phyloP scores from a whole-genome alignment of 2,329 filamentous ascomycete genomes.

The Hypoxylon rubiginosum region DNA sequence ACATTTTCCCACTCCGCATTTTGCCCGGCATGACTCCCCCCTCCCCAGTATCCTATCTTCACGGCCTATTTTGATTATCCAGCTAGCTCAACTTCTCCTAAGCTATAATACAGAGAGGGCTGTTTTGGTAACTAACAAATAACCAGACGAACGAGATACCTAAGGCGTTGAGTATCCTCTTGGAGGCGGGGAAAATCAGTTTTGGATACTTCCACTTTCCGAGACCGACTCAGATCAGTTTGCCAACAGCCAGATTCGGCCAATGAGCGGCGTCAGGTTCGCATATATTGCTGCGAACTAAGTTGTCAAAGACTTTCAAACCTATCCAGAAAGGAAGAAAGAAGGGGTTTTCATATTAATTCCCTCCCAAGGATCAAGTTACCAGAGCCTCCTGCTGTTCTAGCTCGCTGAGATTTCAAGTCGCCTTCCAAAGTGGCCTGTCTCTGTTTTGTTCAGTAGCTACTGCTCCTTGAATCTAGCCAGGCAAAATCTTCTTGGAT shows the following conservation, averaged over 20 bases:
- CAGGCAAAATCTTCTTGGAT: constrained; percentile 31
- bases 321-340: constrained; percentile 48
- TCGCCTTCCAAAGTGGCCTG: constrained; percentile 39
- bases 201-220: constrained; percentile 51
- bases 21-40: neutral
- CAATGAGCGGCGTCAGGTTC: constrained; percentile 48
- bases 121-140: constrained; percentile 34
- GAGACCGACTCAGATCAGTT: constrained; percentile 55
- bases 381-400: constrained; percentile 44
- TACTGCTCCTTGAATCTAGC: constrained; percentile 33
- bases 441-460: constrained; percentile 35
- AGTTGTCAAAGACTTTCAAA: constrained; percentile 49
- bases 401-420: constrained; percentile 44
- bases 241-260: constrained; percentile 47
- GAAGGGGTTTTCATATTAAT: constrained; percentile 51
- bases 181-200: constrained; percentile 44
- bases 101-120: constrained; percentile 6
- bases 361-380: constrained; percentile 40
- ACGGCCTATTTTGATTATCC: constrained; percentile 8
- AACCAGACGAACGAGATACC: constrained; percentile 29
- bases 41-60: constrained; percentile 2
- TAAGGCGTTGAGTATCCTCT: constrained; percentile 37
- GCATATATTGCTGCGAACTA: constrained; percentile 47
- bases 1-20: constrained; percentile 16
- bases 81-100: neutral